Base-by-base conservation (phyloP, 768 basidiomycete genomes). In the Boletus subparvulus region DNA sequence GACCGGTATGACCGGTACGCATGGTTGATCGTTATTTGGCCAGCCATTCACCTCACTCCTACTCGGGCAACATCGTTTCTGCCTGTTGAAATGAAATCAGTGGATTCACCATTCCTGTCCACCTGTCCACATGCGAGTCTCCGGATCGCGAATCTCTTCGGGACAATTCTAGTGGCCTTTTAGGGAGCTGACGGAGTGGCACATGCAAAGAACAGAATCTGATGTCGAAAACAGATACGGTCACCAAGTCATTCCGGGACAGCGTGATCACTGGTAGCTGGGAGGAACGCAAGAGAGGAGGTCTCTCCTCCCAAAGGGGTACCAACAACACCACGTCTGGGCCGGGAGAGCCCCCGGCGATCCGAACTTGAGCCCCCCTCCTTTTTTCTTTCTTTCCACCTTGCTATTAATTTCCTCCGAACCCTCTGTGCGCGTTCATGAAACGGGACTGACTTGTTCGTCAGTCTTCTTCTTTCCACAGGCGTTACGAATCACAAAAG, bases 401-500 rank as follows among this genome's bases (percentile, higher is more conserved):
- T 42, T 3, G 28, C 17, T 26, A 16, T 39, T 16, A 9, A 40
- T 44, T 35, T 40, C 42, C 16, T 33, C 6, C 30, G 16, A 28
- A 17, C 30, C 16, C 48, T 17, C 10, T 4, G 17, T n/a, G n/a
- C 8, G 8, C 28, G 35, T 32, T 33, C 45, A 16, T 47, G 59
- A 12, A n/a, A 26, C 16, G 32, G 6, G 39, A 37, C 21, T 40
- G 50, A 16, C 28, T 32, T 19, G 36, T 14, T 39, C 9, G 8
- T 17, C 2, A 24, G 1, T n/a, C 9, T 41, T 17, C 24, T 45
- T 32, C 61, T 35, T 61, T 28, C 19, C 40, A 43, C 43, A 37
- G 19, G 28, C 37, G 39, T 19, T 13, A 28, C 46, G 45, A 44
- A 39, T 36, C 21, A 49, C 48, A 51, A 30, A 59, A 88, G 65